These are phyloP conservation scores for Oxytropis ochrocephala DNA, from an alignment of 306 rosid species.

Conservation along the genomic window DNA sequence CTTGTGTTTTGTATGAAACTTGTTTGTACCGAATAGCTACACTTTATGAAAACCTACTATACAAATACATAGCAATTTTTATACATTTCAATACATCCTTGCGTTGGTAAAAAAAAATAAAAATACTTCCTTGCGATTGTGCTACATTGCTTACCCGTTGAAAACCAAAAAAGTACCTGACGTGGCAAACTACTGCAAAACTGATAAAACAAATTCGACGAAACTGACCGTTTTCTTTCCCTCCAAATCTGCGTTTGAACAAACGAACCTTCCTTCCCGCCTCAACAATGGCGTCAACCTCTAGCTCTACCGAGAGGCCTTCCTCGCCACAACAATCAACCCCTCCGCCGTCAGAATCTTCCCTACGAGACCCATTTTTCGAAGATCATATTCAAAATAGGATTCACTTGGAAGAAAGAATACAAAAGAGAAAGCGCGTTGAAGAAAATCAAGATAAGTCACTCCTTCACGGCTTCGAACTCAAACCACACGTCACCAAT, in stretches of 20 bases:
- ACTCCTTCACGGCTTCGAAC: not conserved
- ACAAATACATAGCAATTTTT: no score
- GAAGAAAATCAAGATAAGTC: not conserved
- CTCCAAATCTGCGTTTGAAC: not conserved
- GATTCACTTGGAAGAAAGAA: no score
- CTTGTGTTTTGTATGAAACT: no score
- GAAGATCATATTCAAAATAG: not conserved
- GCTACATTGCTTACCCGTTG: no score
- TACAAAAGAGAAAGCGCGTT: not conserved
- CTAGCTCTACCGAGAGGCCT: not conserved
- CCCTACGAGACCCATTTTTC: not conserved
- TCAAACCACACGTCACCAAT: not conserved
- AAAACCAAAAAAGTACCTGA: not conserved
- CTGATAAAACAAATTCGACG: not conserved
- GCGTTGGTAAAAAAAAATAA: no score
- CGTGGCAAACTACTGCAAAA: not conserved
- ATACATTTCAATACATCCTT: no score
- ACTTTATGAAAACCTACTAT: no score
- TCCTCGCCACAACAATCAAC: not conserved
- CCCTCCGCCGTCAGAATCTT: not conserved
- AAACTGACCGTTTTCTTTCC: not conserved
- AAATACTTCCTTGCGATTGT: no score
- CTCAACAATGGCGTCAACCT: conserved; percentile 1
- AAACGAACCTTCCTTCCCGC: not conserved
- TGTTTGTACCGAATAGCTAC: no score